Conservation (phyloP, 2,329 filamentous ascomycete genomes). For the Fusarium veterinarium region DNA sequence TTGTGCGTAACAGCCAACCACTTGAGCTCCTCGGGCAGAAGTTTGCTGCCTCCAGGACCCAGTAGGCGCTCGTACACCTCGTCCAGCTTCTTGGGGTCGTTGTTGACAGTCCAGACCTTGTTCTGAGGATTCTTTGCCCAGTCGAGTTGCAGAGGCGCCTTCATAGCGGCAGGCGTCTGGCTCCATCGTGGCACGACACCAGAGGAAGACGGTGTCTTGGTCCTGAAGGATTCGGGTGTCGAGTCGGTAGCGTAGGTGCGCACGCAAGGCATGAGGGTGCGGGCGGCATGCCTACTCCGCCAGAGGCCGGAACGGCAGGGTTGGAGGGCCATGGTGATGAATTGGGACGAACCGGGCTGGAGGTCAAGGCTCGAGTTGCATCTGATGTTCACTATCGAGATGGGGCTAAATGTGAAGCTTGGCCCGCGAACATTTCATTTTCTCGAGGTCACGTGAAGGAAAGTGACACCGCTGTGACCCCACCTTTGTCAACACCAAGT, state of each 20-base stretch:
- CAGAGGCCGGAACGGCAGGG: slow-evolving; percentile 47
- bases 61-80: slow-evolving; percentile 81
- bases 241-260: slow-evolving; percentile 48
- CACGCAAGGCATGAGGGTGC: slow-evolving; percentile 38
- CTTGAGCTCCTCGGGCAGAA: slow-evolving; percentile 91
- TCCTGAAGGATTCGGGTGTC: slow-evolving; percentile 45
- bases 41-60: slow-evolving; percentile 75
- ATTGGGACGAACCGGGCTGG: slow-evolving; percentile 15
- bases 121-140: slow-evolving; percentile 64
- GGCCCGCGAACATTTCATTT: slow-evolving; percentile 51
- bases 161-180: slow-evolving; percentile 76
- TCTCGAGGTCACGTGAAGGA: slow-evolving; percentile 47
- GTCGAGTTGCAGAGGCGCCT: slow-evolving; percentile 74
- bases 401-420: slow-evolving; percentile 27
- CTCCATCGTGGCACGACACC: slow-evolving; percentile 70
- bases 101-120: slow-evolving; percentile 76
- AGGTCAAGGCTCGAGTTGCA: slow-evolving; percentile 3
- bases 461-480: slow-evolving; percentile 29
- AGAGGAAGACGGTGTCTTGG: slow-evolving; percentile 14
- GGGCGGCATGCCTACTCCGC: slow-evolving; percentile 41
- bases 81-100: slow-evolving; percentile 78
- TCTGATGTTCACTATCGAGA: not conserved
- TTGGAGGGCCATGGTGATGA: slow-evolving; percentile 49
- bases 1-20: slow-evolving; percentile 98
- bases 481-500: slow-evolving; percentile 34